phyloP scores from a whole-genome alignment of 2,329 filamentous ascomycete genomes.

The Pseudocercospora vitis region DNA sequence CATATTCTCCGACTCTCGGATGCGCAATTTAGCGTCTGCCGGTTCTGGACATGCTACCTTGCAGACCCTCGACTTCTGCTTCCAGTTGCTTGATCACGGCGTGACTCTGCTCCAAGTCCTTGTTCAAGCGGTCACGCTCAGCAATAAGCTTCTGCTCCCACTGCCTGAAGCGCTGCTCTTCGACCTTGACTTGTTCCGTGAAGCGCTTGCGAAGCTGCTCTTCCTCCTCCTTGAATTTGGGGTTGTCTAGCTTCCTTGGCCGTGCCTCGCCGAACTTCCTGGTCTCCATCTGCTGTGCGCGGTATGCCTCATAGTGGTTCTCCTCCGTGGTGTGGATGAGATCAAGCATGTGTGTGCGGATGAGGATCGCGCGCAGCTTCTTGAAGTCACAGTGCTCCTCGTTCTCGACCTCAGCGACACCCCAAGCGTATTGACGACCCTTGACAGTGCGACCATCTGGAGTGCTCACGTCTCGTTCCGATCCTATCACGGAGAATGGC shows the following conservation, averaged over 20 bases:
- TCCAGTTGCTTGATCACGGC: slow-evolving; percentile 87
- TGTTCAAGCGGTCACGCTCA: slow-evolving; percentile 98
- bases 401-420: slow-evolving; percentile 98
- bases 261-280: slow-evolving; percentile 98
- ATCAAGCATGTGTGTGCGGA: slow-evolving; percentile 95
- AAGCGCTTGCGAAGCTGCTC: slow-evolving; percentile 98
- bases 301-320: slow-evolving; percentile 98
- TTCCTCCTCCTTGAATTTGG: slow-evolving; percentile 99
- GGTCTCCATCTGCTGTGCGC: slow-evolving; percentile 99
- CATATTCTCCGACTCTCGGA: neutral
- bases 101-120: slow-evolving; percentile 97
- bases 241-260: slow-evolving; percentile 97
- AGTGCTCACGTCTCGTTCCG: slow-evolving; percentile 98
- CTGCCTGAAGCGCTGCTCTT: slow-evolving; percentile 97
- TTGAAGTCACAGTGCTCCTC: slow-evolving; percentile 99
- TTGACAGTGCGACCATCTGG: slow-evolving; percentile 95
- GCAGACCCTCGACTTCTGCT: slow-evolving; percentile 87
- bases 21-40: slow-evolving; percentile 34
- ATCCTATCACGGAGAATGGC: slow-evolving; percentile 98
- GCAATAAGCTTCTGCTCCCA: slow-evolving; percentile 99
- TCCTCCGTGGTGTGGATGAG: slow-evolving; percentile 99
- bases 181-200: slow-evolving; percentile 99
- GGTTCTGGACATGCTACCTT: slow-evolving; percentile 49
- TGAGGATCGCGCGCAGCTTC: slow-evolving; percentile 97
- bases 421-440: slow-evolving; percentile 98